Evolutionary conservation across 768 basidiomycete species (phyloP), one percentile per base, ranked within the genome.

Genomic region (Boletus rubroflammeus): DNA sequence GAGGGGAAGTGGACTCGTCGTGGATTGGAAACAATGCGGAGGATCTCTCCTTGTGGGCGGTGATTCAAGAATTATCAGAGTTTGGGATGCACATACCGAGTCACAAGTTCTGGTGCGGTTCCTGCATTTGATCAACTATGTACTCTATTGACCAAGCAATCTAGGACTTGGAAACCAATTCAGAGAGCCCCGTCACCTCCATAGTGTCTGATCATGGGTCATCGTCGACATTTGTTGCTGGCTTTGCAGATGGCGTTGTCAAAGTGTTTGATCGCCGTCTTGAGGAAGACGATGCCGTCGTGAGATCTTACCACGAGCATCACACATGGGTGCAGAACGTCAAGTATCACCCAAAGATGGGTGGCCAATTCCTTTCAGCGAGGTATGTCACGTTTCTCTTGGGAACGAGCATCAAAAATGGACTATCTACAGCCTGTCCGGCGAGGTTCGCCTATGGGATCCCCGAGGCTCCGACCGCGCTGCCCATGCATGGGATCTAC

Each of bases 81-180:
- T 94, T 5, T 99, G 97, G 97, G 95, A 99, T 67, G 96, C 94
- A 9, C 86, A 91, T 59, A 88, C 89, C 2, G 97, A 98, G 68
- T 83, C 79, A 25, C 82, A 84, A 53, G 75, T 86, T 41, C 67
- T 87, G 74, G 91, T 93, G 62, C 58, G 84, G 69, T 34, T 15
- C 23, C 8, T 23, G 25, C 50, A 13, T 45, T 38, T 36, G n/a
- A 51, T 21, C 29, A 6, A 35, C 21, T 9, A 19, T 7, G 2
- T 31, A 10, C 23, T 4, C 36, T 6, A 14, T 47, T 59, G 23
- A 62, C 44, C 38, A 31, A 40, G 38, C 42, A 19, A 52, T 21
- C 8, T 62, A 98, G 96, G 93, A 96, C 64, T 71, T 97, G 55
- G 83, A 88, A 49, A 98, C 97, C 3, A 84, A 92, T 55, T 86